Conservation (phyloP, 2,329 filamentous ascomycete species). For the Apiospora kogelbergensis region DNA sequence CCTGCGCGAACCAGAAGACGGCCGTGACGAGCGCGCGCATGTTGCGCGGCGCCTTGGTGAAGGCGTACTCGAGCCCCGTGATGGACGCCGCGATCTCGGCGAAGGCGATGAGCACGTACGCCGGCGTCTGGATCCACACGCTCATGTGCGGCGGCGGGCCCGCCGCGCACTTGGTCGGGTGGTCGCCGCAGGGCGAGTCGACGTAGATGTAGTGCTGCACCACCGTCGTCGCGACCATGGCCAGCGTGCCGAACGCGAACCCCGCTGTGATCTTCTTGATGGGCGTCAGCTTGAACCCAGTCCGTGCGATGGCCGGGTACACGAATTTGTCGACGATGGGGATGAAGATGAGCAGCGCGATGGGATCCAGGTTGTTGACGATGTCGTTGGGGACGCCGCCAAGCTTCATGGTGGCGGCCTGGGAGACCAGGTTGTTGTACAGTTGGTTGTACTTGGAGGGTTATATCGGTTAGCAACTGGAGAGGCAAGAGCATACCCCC, state of each 20-base stretch:
- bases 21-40: constrained; percentile 74
- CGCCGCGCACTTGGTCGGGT: constrained; percentile 39
- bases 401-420: constrained; percentile 65
- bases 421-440: constrained; percentile 60
- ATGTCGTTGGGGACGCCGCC: constrained; percentile 77
- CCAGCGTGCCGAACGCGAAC: constrained; percentile 63
- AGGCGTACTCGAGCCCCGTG: constrained; percentile 70
- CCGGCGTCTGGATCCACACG: constrained; percentile 59
- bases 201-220: constrained; percentile 66
- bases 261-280: constrained; percentile 74
- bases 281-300: constrained; percentile 67
- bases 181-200: constrained; percentile 60
- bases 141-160: constrained; percentile 47
- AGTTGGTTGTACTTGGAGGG: constrained; percentile 52
- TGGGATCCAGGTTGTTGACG: constrained; percentile 73
- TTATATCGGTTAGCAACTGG: background rate
- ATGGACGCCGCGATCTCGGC: constrained; percentile 51
- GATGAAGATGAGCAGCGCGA: constrained; percentile 74
- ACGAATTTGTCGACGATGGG: constrained; percentile 68
- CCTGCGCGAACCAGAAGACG: constrained; percentile 67
- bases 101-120: constrained; percentile 49
- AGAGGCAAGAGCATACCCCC: background rate
- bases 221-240: constrained; percentile 59
- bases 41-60: constrained; percentile 73
- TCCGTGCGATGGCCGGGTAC: constrained; percentile 66